Evolutionary conservation across 768 basidiomycete species (phyloP), one percentile per base, ranked within the genome.

Genomic region (Kwoniella dendrophila): DNA sequence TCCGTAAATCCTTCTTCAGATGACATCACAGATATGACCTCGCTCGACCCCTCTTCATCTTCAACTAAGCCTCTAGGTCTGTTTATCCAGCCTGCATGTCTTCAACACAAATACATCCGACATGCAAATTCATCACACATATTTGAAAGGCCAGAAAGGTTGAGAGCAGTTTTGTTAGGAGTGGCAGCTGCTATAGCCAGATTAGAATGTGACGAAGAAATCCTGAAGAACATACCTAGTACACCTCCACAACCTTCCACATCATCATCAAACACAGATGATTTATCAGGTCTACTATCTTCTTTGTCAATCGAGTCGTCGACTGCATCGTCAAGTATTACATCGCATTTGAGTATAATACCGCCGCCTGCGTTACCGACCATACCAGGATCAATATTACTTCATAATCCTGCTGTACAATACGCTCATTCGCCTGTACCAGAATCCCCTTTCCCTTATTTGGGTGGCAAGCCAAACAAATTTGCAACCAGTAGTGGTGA

Each of bases 61-160:
- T 12, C 44, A 14, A 16, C 18, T 29, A 10, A 45, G 3, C 60
- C 68, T 11, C 64, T 79, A 11, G 76, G 76, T 8, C 66, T 80
- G 20, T 76, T 78, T 72, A 64, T 79, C 41, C 79, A 79, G 59
- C 80, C 80, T 18, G 73, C 74, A 50, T 79, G 80, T 53, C 64
- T 72, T 8, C 71, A 76, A 34, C 79, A 79, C 56, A 69, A 69
- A 44, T 95, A 86, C 71, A 90, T 93, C 56, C 87, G 93, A 16
- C 86, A 87, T 16, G 83, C 84, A 51, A 88, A 91, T 69, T 82
- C 82, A 0, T 90, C 89, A 1, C 81, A 82, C 45, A 87, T 96
- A 55, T 86, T 94, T n/a, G 95, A 98, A 75, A 84, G 91, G 10
- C 94, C 94, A 0, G 90, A 96, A 75, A 86, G 95, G 24, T 81